Evolutionary conservation across 768 basidiomycete species (phyloP).

Genomic region (Mycena amicta): DNA sequence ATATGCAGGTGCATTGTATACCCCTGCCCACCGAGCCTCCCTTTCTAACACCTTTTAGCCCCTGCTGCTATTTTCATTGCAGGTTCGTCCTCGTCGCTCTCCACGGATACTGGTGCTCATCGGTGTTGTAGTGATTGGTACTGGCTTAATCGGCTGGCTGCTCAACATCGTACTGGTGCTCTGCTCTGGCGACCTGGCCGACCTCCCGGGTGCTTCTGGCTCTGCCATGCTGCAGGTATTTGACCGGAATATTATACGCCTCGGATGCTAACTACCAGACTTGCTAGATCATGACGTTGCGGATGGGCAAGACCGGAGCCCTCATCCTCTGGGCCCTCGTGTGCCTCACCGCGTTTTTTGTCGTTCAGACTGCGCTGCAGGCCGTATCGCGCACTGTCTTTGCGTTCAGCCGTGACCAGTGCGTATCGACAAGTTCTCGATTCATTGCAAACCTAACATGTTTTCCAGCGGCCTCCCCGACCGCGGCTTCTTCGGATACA

Average conservation of each 20-base stretch:
- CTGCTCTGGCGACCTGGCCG: conserved; percentile 77
- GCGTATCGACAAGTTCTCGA: too few species aligned
- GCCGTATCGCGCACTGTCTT: conserved; percentile 82
- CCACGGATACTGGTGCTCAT: not conserved
- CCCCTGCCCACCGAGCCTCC: too few species aligned
- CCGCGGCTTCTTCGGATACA: conserved; percentile 72
- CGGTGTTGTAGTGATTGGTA: conserved; percentile 60
- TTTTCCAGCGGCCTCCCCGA: conserved; percentile 63
- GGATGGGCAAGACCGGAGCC: conserved; percentile 77
- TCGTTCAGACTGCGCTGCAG: conserved; percentile 79
- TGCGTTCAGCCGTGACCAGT: conserved; percentile 84
- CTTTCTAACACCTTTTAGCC: conserved; percentile 5
- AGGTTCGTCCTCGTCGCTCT: conserved; percentile 10
- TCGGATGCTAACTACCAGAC: not conserved
- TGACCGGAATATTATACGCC: too few species aligned
- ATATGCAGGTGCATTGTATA: conserved; percentile 55
- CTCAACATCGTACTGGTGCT: conserved; percentile 87
- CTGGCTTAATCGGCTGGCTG: conserved; percentile 80
- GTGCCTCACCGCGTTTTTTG: conserved; percentile 87
- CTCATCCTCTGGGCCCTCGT: conserved; percentile 81
- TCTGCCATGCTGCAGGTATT: conserved; percentile 76
- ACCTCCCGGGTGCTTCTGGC: conserved; percentile 43
- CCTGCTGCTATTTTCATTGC: conserved; percentile 35
- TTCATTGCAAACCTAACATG: not conserved
- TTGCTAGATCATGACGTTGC: conserved; percentile 66